Conservation (phyloP, 2,329 filamentous ascomycete species). For the Neofusicoccum sp. region DNA sequence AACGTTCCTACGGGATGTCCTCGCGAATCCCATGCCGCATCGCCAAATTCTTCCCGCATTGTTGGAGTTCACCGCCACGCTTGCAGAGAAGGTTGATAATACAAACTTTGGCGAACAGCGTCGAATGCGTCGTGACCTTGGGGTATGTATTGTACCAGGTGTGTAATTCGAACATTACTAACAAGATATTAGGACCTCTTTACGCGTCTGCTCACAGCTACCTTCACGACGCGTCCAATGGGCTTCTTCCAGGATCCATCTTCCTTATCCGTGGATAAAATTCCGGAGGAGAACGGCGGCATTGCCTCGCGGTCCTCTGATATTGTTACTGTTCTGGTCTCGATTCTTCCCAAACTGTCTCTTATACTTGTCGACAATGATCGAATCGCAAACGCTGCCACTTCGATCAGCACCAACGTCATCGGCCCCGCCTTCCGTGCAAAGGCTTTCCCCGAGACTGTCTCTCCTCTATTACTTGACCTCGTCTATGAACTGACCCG, state of each 20-base stretch:
- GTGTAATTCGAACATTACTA: constrained; percentile 18
- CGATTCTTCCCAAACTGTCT: constrained; percentile 75
- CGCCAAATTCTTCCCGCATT: constrained; percentile 83
- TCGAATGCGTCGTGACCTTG: constrained; percentile 86
- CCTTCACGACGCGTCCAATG: constrained; percentile 85
- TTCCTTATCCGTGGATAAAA: constrained; percentile 32
- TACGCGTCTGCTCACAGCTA: constrained; percentile 80
- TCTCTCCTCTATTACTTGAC: constrained; percentile 67
- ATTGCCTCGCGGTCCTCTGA: constrained; percentile 46
- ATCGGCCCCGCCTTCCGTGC: constrained; percentile 79
- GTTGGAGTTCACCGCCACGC: constrained; percentile 81
- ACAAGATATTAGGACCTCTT: constrained; percentile 70
- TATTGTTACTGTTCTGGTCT: constrained; percentile 74
- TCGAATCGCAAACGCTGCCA: constrained; percentile 73
- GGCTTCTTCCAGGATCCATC: constrained; percentile 59
- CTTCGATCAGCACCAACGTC: constrained; percentile 78
- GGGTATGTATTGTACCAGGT: constrained; percentile 56
- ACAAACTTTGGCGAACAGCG: constrained; percentile 95
- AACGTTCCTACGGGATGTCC: constrained; percentile 81
- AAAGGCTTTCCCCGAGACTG: constrained; percentile 81
- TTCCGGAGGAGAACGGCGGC: constrained; percentile 33
- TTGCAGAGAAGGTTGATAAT: constrained; percentile 95
- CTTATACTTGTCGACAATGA: constrained; percentile 85
- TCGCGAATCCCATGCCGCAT: constrained; percentile 93
- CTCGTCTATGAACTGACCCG: constrained; percentile 76